Evolutionary conservation across 2,329 filamentous ascomycete species (phyloP), one percentile per base, ranked within the genome.

Genomic region (Stemphylium beticola): DNA sequence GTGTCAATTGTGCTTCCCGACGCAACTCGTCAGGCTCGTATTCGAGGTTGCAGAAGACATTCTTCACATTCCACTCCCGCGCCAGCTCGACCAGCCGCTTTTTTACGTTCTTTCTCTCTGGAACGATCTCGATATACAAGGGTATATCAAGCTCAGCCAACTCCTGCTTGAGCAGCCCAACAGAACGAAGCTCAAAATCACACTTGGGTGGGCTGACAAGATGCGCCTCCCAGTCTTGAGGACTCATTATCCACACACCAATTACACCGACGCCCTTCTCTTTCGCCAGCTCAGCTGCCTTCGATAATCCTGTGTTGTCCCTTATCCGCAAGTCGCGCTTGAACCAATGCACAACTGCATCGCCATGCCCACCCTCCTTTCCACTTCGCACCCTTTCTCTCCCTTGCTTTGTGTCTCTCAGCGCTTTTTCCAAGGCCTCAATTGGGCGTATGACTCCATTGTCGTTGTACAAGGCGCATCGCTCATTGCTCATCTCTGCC

Each of bases 11-110:
- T 1, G 87, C 85, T 66, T 97, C 93, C 5, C 92, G 82, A 38
- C 92, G 81, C 53, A 96, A 76, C 76, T 96, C 93, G 69, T 97
- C 93, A 0, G 96, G 91, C 73, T 96, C 93, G 67, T 96, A 96
- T 72, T 96, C 92, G 53, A 92, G 85, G 69, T 96, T 96, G 42
- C 89, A 87, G 66, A 87, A 96, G 2, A 96, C 61, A 66, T 95
- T 89, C 43, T 82, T 87, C 0, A 85, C 88, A 0, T 84, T 85
- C 92, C 91, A 96, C 57, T 85, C 78, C 26, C 85, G 78, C 71
- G 89, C 84, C 36, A 93, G 77, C 46, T 87, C 82, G 2, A 89
- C 64, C 9, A 96, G 79, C 4, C 86, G 80, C 1, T 72, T 73
- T 0, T 87, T 83, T 0, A 95, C 80, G 1, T 81, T 75, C 58